phyloP scores from a whole-genome alignment of 2,329 filamentous ascomycete genomes.

The Calycina herbarum region DNA sequence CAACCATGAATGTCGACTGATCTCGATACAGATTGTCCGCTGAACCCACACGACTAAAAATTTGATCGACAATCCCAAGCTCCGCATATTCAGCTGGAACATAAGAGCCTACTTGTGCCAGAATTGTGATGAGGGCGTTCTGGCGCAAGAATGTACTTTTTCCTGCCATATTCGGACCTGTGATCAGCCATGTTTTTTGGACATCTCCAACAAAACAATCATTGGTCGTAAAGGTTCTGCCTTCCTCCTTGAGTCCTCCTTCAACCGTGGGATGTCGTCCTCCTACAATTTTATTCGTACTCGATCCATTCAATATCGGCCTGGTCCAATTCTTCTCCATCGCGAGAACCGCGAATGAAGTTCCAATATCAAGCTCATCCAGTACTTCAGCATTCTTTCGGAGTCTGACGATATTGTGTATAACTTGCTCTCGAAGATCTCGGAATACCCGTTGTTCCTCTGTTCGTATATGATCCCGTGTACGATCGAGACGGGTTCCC shows the following conservation, averaged over 20 bases:
- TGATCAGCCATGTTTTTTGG: conserved; percentile 66
- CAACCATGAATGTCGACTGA: conserved; percentile 98
- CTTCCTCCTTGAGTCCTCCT: conserved; percentile 73
- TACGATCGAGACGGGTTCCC: conserved; percentile 76
- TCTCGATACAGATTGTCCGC: conserved; percentile 93
- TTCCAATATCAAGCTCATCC: conserved; percentile 88
- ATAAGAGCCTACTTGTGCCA: conserved; percentile 90
- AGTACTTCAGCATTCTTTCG: conserved; percentile 88
- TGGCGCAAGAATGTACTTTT: conserved; percentile 96
- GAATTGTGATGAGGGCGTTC: conserved; percentile 89
- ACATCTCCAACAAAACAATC: conserved; percentile 78
- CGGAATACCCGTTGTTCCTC: conserved; percentile 84
- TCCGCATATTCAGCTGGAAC: conserved; percentile 86
- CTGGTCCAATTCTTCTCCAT: conserved; percentile 71
- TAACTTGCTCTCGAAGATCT: conserved; percentile 70
- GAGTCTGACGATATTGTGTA: conserved; percentile 79
- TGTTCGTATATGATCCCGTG: conserved; percentile 72
- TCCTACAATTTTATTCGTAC: conserved; percentile 73
- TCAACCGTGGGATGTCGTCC: conserved; percentile 94
- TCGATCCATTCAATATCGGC: conserved; percentile 67
- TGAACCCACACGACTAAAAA: conserved; percentile 90
- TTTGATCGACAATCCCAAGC: conserved; percentile 89
- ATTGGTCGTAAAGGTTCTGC: conserved; percentile 79
- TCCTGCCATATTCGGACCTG: conserved; percentile 96
- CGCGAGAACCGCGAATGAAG: conserved; percentile 80